A percentile compares a stretch with the other conserved stretches of the same genome.
phyloP scores from a whole-genome alignment of 306 rosid species.

The Lupinus albus region DNA sequence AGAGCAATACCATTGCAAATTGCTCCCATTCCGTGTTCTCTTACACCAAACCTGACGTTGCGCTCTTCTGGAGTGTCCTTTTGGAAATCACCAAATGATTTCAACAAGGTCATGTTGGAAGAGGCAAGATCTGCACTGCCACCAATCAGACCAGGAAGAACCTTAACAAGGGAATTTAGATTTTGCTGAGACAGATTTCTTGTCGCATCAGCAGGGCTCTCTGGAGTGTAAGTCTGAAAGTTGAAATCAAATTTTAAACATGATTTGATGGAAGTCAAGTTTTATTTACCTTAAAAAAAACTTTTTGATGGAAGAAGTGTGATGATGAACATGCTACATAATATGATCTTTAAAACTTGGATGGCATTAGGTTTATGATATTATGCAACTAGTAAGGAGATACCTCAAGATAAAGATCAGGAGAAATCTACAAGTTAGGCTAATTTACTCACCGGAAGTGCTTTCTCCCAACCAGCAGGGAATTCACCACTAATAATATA shows the following conservation, averaged over 20 bases:
- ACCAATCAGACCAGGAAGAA: slow-evolving; percentile 91
- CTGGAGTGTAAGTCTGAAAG: slow-evolving; percentile 88
- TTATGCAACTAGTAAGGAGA: slow-evolving; percentile 9
- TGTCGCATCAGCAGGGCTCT: slow-evolving; percentile 90
- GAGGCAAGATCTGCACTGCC: slow-evolving; percentile 99
- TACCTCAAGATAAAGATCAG: slow-evolving; percentile 4
- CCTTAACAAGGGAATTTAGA: slow-evolving; percentile 84
- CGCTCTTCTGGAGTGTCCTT: slow-evolving; percentile 95
- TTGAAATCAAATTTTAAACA: slow-evolving; percentile 31
- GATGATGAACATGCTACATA: slow-evolving; percentile 11
- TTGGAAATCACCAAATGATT: slow-evolving; percentile 88
- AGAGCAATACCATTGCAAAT: slow-evolving; percentile 86
- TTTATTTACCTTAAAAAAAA: slow-evolving; percentile 5
- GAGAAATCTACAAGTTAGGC: slow-evolving; percentile 33
- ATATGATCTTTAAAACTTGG: slow-evolving; percentile 1
- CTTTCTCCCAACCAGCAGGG: slow-evolving; percentile 94
- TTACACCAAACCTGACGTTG: slow-evolving; percentile 91
- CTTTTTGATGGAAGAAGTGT: slow-evolving; percentile 27
- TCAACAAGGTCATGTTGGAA: slow-evolving; percentile 94
- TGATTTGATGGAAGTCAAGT: neutral
- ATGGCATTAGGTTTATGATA: neutral
- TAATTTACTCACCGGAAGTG: slow-evolving; percentile 80
- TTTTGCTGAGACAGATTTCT: slow-evolving; percentile 82
- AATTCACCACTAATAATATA: slow-evolving; percentile 66
- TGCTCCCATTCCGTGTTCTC: slow-evolving; percentile 99